These are phyloP conservation scores for Mortierella sp. DNA, from an alignment of 371 early-diverging fungal genomes.

Conservation along the genomic window DNA sequence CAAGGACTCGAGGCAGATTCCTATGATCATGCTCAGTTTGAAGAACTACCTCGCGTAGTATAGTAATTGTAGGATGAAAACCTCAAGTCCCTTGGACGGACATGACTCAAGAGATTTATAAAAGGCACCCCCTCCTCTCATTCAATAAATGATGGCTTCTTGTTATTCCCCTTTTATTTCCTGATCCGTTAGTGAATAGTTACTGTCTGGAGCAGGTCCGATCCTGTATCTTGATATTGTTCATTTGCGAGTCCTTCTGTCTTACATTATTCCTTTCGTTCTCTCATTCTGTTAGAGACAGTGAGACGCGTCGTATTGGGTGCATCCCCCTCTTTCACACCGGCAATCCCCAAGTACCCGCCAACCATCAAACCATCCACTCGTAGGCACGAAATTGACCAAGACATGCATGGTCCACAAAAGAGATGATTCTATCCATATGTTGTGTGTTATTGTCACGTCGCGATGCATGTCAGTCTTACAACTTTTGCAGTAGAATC, in stretches of 20 bases:
- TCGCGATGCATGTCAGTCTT: background rate
- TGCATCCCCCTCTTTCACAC: background rate
- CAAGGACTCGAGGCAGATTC: too few relatives aligned
- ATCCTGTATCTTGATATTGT: too few relatives aligned
- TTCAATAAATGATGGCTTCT: background rate
- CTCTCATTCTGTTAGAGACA: background rate
- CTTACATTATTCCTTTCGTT: background rate
- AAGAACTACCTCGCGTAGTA: too few relatives aligned
- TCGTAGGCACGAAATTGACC: conserved; percentile 19
- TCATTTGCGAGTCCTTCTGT: background rate
- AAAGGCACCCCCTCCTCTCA: background rate
- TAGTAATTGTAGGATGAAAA: background rate
- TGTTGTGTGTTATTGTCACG: too few relatives aligned
- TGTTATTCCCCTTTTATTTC: background rate
- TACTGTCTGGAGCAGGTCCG: background rate
- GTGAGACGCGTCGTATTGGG: background rate
- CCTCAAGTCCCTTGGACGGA: background rate
- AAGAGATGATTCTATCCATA: too few relatives aligned
- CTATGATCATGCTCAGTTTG: too few relatives aligned
- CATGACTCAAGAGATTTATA: background rate
- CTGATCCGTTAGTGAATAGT: too few relatives aligned
- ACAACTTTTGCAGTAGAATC: conserved; percentile 7
- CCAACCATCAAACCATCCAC: conserved; percentile 11
- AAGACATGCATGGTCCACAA: background rate
- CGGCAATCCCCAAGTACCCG: background rate